These are phyloP conservation scores for Lasiosphaeriaceae sp. DNA, from an alignment of 495 filamentous ascomycete genomes.

Conservation along the genomic window DNA sequence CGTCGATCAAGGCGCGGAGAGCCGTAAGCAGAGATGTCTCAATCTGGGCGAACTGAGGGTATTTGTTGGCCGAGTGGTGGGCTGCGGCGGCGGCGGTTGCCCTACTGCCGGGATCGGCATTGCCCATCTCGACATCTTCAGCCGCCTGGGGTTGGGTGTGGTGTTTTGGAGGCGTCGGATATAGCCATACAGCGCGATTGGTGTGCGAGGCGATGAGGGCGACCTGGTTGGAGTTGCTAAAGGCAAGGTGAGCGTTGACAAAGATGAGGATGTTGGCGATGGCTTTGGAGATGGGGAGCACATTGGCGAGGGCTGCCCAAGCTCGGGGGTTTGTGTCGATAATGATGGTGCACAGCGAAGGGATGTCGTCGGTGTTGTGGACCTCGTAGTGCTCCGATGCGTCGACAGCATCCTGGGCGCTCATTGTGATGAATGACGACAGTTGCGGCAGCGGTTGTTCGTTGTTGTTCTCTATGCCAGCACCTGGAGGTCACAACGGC, in stretches of 20 bases:
- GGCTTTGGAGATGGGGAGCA: conserved; percentile 78
- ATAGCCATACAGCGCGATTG: conserved; percentile 82
- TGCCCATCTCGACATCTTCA: conserved; percentile 44
- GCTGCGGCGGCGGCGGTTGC: conserved; percentile 1
- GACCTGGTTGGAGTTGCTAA: conserved; percentile 87
- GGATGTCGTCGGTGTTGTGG: conserved; percentile 59
- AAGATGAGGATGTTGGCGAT: conserved; percentile 92
- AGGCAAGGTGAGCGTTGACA: conserved; percentile 91
- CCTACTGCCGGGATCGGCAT: conserved; percentile 14
- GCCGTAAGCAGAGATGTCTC: conserved; percentile 72
- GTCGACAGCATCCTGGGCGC: conserved; percentile 72
- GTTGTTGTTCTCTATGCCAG: not conserved
- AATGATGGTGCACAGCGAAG: conserved; percentile 85
- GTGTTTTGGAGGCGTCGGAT: conserved; percentile 51
- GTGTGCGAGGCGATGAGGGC: conserved; percentile 88
- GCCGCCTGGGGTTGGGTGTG: conserved; percentile 16
- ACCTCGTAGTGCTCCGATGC: conserved; percentile 79
- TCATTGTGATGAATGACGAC: conserved; percentile 19
- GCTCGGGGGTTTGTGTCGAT: conserved; percentile 96
- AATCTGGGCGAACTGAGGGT: conserved; percentile 81
- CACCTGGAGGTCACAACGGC: too few relatives aligned
- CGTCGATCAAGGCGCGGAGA: conserved; percentile 62
- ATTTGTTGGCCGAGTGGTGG: conserved; percentile 76
- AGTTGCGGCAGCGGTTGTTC: too few relatives aligned
- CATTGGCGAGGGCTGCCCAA: conserved; percentile 74